Evolutionary conservation across 208 protist genomes (phyloP).

Genomic region (Trypanosoma avium): DNA sequence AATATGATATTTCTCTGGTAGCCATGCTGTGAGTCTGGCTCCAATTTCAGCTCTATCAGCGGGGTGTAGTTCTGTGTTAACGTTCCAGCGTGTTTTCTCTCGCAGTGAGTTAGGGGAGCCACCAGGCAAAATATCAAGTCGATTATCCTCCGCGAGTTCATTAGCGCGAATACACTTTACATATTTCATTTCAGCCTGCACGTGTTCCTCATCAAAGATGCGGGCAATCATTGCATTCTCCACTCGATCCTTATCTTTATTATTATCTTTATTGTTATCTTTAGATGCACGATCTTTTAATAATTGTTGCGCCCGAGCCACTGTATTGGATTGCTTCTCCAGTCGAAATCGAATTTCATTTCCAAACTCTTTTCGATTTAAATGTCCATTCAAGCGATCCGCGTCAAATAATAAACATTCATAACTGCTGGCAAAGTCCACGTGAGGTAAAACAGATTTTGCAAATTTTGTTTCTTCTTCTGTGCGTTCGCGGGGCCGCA

Average conservation of each 20-base stretch:
- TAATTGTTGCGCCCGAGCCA: conserved; percentile 82
- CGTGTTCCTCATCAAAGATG: conserved; percentile 88
- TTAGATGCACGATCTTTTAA: conserved; percentile 72
- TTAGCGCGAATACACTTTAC: conserved; percentile 90
- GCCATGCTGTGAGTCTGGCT: conserved; percentile 81
- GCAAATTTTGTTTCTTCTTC: conserved; percentile 82
- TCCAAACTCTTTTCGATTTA: conserved; percentile 89
- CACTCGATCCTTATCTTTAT: conserved; percentile 44
- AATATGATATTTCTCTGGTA: conserved; percentile 91
- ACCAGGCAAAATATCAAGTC: conserved; percentile 84
- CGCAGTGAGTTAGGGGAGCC: conserved; percentile 84
- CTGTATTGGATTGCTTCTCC: conserved; percentile 87
- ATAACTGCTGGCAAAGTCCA: conserved; percentile 84
- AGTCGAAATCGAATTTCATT: conserved; percentile 83
- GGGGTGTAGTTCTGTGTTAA: conserved; percentile 84
- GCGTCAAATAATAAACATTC: conserved; percentile 84
- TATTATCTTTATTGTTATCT: conserved; percentile 34
- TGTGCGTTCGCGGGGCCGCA: conserved; percentile 64
- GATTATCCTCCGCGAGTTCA: conserved; percentile 87
- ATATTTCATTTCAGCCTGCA: conserved; percentile 90
- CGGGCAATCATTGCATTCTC: conserved; percentile 83
- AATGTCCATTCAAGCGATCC: conserved; percentile 68
- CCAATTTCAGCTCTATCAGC: conserved; percentile 76
- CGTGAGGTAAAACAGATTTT: conserved; percentile 72
- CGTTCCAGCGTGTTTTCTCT: conserved; percentile 88